Base-by-base conservation (phyloP, 306 rosid species). In the Cicer pinnatifidum region DNA sequence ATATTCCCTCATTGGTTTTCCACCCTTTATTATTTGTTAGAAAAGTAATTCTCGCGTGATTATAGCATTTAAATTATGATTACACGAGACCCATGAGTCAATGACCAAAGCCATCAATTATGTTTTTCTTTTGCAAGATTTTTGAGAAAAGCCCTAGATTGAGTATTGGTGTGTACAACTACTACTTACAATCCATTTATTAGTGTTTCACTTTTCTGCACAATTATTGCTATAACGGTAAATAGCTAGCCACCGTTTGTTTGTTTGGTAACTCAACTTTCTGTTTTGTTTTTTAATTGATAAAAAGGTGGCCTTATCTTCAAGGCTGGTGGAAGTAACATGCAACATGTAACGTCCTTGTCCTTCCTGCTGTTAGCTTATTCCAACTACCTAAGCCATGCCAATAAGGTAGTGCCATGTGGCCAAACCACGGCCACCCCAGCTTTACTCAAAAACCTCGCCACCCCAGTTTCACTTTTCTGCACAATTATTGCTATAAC, bases 291-390 rank as follows among this genome's bases (percentile, higher is more conserved):
- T 48, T 37, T 70, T 15, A 28, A 44, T 41, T 61, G 69, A 12
- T 11, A 43, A 23, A 64, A 71, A 95, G 99, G 99, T 82, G 99
- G 97, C 6, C 85, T 95, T 80, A 88, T 95, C 68, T 88, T 87
- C 85, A 95, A 95, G 87, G 89, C 97, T 28, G 97, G 97, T 80
- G 96, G 96, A 10, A 90, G 97, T 71, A 95, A 95, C 97, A 91
- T 95, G 99, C 99, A 95, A 82, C 97, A 94, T 81, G 99, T 94
- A 56, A 94, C 99, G 38, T 91, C 97, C 9, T 76, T 94, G 33
- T 91, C 99, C 35, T 94, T 94, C 88, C 84, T 94, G 10, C 85
- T 94, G 2, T 75, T 91, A 47, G 83, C 93, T 35, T 94, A 91
- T 82, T 91, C 96, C 47, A 94, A 91, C 69, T 94, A 94, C 83